Conservation (phyloP, 805 yeast genomes). For the Sugiyamaella lignohabitans region DNA sequence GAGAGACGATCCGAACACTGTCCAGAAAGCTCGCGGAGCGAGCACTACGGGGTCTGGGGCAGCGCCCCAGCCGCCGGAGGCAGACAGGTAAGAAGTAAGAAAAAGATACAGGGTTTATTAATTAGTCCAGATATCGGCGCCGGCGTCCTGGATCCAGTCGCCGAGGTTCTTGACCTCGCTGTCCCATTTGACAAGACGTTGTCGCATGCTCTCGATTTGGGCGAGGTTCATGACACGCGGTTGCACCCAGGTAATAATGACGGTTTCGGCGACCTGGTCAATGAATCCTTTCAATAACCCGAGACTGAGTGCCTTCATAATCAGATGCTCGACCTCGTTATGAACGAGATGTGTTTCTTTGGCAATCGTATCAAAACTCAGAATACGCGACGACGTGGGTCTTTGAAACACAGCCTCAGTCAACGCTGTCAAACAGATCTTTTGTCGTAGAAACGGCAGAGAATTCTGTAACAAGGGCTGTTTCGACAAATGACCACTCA, state of each 20-base stretch:
- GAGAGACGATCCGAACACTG: too few relatives aligned
- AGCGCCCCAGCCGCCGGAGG: background rate
- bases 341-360: constrained; percentile 57
- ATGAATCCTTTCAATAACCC: constrained; percentile 83
- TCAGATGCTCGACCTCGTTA: constrained; percentile 80
- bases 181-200: constrained; percentile 73
- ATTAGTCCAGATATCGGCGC: constrained; percentile 58
- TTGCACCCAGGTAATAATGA: constrained; percentile 89
- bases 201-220: constrained; percentile 73
- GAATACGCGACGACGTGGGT: constrained; percentile 66
- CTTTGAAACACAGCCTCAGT: constrained; percentile 77
- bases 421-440: constrained; percentile 86
- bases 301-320: constrained; percentile 84
- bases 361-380: constrained; percentile 69
- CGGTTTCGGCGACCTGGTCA: constrained; percentile 74
- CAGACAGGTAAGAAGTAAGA: background rate
- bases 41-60: background rate
- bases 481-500: constrained; percentile 37
- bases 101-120: too few relatives aligned
- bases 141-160: constrained; percentile 51
- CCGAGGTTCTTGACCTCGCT: constrained; percentile 61
- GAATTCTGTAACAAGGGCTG: constrained; percentile 53
- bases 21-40: too few relatives aligned
- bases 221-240: constrained; percentile 82
- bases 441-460: constrained; percentile 71